These are phyloP conservation scores for Lactarius deliciosus DNA, from an alignment of 768 basidiomycete species.

Conservation along the genomic window DNA sequence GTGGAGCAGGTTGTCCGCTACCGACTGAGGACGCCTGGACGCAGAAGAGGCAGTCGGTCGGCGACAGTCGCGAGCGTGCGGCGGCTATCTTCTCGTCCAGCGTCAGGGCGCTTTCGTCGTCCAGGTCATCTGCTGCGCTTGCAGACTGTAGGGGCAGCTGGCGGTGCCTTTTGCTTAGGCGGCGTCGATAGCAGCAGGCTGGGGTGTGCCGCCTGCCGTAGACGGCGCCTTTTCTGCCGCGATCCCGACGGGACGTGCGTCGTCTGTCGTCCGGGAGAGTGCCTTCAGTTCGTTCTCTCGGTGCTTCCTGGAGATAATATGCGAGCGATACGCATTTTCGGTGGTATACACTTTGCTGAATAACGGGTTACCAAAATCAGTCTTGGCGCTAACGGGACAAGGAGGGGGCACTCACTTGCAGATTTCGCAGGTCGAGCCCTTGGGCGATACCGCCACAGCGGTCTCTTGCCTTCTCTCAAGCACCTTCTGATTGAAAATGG, in stretches of 20 bases:
- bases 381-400: background rate
- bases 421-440: constrained; percentile 64
- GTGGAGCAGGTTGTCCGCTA: constrained; percentile 74
- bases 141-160: constrained; percentile 30
- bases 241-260: constrained; percentile 17
- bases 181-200: background rate
- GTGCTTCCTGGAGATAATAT: constrained; percentile 88
- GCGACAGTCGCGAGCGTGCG: constrained; percentile 59
- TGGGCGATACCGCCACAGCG: constrained; percentile 59
- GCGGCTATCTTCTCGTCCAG: constrained; percentile 76
- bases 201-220: constrained; percentile 13
- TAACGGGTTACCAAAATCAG: background rate
- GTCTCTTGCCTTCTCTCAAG: constrained; percentile 76
- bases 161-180: background rate
- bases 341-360: constrained; percentile 84
- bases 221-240: constrained; percentile 10
- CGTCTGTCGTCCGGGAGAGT: constrained; percentile 32
- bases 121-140: constrained; percentile 34
- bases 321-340: constrained; percentile 85
- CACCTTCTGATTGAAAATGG: constrained; percentile 86
- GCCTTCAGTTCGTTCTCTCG: constrained; percentile 68
- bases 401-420: constrained; percentile 52
- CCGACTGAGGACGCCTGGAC: constrained; percentile 44
- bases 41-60: constrained; percentile 87
- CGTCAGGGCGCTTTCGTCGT: constrained; percentile 36